A percentile compares a stretch with the other conserved stretches of the same genome.
phyloP scores from a whole-genome alignment of 2,329 filamentous ascomycete genomes.

The Arthrocladium fulminans region DNA sequence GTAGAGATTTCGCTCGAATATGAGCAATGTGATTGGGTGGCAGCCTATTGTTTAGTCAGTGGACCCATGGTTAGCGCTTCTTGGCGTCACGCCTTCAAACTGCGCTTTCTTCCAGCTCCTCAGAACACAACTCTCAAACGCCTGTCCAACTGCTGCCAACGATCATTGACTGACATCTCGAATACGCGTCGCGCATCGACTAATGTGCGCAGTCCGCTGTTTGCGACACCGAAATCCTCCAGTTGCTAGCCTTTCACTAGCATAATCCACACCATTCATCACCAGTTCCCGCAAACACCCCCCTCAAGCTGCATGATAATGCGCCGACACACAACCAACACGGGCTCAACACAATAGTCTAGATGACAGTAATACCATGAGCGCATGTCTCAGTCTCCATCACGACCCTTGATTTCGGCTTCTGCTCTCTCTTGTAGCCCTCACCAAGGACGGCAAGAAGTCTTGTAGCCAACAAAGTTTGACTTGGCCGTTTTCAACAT shows the following conservation, averaged over 20 bases:
- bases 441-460: background rate
- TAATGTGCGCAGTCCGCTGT: background rate
- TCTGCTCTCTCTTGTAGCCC: background rate
- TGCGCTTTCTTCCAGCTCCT: slow-evolving; percentile 3
- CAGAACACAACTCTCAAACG: background rate
- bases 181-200: background rate
- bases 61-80: slow-evolving; percentile 4
- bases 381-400: background rate
- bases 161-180: background rate
- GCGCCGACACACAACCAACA: background rate
- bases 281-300: background rate
- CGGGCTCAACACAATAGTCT: background rate
- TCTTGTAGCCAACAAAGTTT: background rate
- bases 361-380: background rate
- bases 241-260: background rate
- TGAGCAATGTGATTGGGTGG: slow-evolving; percentile 13
- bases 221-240: background rate
- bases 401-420: background rate
- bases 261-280: background rate
- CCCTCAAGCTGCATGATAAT: background rate
- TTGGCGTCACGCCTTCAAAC: slow-evolving; percentile 13
- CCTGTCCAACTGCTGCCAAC: background rate
- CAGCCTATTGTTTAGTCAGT: slow-evolving; percentile 1
- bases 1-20: slow-evolving; percentile 12
- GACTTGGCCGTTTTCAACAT: background rate